Percentiles rank a stretch among this genome's conserved stretches.
These are phyloP conservation scores for Coprinopsis strossmayeri DNA, from an alignment of 768 basidiomycete genomes.

Conservation along the genomic window DNA sequence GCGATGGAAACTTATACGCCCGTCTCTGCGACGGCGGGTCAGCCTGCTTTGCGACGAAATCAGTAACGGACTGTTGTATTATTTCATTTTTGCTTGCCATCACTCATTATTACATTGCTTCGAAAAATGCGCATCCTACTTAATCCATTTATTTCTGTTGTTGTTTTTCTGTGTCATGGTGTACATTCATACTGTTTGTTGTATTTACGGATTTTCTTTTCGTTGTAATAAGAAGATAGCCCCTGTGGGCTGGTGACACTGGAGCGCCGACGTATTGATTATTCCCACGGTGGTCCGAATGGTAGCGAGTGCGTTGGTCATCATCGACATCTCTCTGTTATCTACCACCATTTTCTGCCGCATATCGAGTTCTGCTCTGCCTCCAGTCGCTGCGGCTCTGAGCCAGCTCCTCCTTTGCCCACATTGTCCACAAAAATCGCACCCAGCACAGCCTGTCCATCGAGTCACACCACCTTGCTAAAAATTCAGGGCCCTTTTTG, in stretches of 20 bases:
- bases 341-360: constrained; percentile 4
- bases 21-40: constrained; percentile 8
- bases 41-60: constrained; percentile 4
- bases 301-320: constrained; percentile 20
- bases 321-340: constrained; percentile 6
- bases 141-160: constrained; percentile 2
- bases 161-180: background rate
- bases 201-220: too few species aligned
- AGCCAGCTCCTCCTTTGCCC: background rate
- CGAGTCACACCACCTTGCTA: constrained; percentile 11
- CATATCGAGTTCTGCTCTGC: constrained; percentile 3
- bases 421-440: constrained; percentile 1
- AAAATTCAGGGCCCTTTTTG: constrained; percentile 14
- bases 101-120: too few species aligned
- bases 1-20: constrained; percentile 10
- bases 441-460: constrained; percentile 4
- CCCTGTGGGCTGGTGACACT: constrained; percentile 1
- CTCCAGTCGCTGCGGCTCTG: background rate
- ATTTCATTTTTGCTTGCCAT: too few species aligned
- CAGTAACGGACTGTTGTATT: background rate
- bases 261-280: constrained; percentile 16
- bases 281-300: constrained; percentile 38
- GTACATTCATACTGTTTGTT: too few species aligned
- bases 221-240: background rate
- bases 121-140: too few species aligned